phyloP scores from a whole-genome alignment of 345 rosid genomes.

The Chamaenerion angustifolium region DNA sequence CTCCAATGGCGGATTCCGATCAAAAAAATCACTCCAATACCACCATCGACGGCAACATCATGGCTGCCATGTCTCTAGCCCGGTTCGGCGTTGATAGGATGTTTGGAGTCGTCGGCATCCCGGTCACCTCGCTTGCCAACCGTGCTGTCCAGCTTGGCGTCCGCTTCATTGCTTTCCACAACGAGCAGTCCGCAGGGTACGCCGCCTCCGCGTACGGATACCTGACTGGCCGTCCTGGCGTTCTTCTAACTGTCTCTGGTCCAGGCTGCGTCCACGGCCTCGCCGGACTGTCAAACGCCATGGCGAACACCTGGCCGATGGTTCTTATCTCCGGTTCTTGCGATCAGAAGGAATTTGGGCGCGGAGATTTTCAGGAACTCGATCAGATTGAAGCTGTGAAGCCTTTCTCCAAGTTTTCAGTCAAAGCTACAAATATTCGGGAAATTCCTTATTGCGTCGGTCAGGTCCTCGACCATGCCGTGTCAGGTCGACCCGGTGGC shows the following conservation, averaged over 20 bases:
- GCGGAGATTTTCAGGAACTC: slow-evolving; percentile 93
- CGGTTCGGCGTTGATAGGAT: slow-evolving; percentile 74
- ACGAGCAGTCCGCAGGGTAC: slow-evolving; percentile 97
- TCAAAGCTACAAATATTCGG: slow-evolving; percentile 42
- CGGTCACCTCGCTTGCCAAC: slow-evolving; percentile 81
- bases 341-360: slow-evolving; percentile 66
- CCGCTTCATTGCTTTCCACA: slow-evolving; percentile 91
- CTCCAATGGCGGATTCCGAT: slow-evolving; percentile 21
- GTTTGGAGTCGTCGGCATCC: slow-evolving; percentile 97
- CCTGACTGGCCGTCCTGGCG: slow-evolving; percentile 71
- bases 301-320: slow-evolving; percentile 83
- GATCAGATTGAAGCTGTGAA: slow-evolving; percentile 80
- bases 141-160: slow-evolving; percentile 67
- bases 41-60: slow-evolving; percentile 51
- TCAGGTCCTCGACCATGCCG: slow-evolving; percentile 55
- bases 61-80: slow-evolving; percentile 54
- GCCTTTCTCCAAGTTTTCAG: slow-evolving; percentile 62
- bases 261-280: slow-evolving; percentile 97
- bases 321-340: slow-evolving; percentile 91
- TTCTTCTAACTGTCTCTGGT: slow-evolving; percentile 85
- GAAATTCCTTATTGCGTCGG: slow-evolving; percentile 68
- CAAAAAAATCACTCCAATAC: not conserved
- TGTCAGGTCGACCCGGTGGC: slow-evolving; percentile 71
- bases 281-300: slow-evolving; percentile 83
- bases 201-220: slow-evolving; percentile 95